Percentiles rank a stretch among this genome's conserved stretches.
phyloP scores from a whole-genome alignment of 2,329 filamentous ascomycete species.

The Talaromyces sp. region DNA sequence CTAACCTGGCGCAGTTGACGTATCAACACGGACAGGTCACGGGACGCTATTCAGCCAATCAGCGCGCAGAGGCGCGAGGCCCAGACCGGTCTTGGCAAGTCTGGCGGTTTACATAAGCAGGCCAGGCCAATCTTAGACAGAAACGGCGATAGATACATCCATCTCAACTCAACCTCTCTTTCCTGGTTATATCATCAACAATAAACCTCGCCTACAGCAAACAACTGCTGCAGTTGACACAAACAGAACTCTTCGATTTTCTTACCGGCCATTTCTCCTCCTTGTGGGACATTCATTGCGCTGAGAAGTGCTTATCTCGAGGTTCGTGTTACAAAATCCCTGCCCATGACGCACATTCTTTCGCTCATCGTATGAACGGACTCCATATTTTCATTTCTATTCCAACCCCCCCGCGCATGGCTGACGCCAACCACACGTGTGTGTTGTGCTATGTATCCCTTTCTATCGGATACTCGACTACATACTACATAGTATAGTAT shows the following conservation, averaged over 20 bases:
- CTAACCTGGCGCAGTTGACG: constrained; percentile 12
- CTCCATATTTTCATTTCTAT: background rate
- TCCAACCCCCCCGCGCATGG: constrained; percentile 11
- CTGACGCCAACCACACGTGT: constrained; percentile 16
- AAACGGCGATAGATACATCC: constrained; percentile 15
- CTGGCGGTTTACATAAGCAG: constrained; percentile 8
- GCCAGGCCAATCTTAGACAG: constrained; percentile 12
- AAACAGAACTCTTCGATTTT: background rate
- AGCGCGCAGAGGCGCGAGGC: background rate
- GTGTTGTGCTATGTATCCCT: constrained; percentile 2
- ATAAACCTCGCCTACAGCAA: background rate
- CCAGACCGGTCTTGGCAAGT: constrained; percentile 17
- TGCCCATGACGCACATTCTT: constrained; percentile 22
- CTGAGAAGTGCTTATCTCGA: constrained; percentile 21
- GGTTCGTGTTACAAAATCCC: constrained; percentile 21
- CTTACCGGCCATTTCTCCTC: background rate
- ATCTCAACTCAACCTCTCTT: background rate
- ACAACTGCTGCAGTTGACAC: background rate
- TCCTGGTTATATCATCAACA: constrained; percentile 4
- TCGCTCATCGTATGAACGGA: background rate
- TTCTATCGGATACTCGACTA: background rate
- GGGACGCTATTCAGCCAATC: constrained; percentile 16
- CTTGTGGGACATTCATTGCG: constrained; percentile 3
- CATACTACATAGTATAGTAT: background rate
- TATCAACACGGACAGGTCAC: constrained; percentile 15